phyloP scores from a whole-genome alignment of 2,329 filamentous ascomycete species.

The Fusarium poae region DNA sequence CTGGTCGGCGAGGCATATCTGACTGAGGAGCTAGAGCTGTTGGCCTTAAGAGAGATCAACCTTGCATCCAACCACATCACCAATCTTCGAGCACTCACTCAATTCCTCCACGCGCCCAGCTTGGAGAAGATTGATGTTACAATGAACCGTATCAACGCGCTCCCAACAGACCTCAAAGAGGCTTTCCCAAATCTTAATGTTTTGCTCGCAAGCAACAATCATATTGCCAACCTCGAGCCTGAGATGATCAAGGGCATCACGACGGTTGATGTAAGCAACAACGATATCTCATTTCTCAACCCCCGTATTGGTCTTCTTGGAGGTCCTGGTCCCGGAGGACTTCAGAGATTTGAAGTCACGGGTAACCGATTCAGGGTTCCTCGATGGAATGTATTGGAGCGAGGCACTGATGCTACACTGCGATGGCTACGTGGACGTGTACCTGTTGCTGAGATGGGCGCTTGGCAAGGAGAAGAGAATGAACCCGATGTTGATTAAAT shows the following conservation, averaged over 20 bases:
- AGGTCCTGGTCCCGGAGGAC: conserved; percentile 66
- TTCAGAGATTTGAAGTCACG: conserved; percentile 79
- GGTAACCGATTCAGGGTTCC: conserved; percentile 93
- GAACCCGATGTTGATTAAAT: conserved; percentile 49
- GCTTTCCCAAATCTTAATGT: conserved; percentile 78
- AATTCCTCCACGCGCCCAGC: conserved; percentile 77
- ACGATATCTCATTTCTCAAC: conserved; percentile 85
- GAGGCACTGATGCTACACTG: conserved; percentile 87
- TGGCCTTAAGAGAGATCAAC: conserved; percentile 81
- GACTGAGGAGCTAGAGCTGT: conserved; percentile 74
- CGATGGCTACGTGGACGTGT: conserved; percentile 84
- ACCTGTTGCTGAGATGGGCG: conserved; percentile 69
- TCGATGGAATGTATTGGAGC: conserved; percentile 83
- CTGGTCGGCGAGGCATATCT: conserved; percentile 75
- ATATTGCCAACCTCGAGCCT: conserved; percentile 78
- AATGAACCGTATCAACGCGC: conserved; percentile 79
- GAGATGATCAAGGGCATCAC: conserved; percentile 80
- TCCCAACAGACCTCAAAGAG: conserved; percentile 73
- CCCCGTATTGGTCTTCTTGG: conserved; percentile 83
- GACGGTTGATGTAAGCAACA: conserved; percentile 76
- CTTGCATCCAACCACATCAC: conserved; percentile 80
- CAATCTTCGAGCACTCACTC: conserved; percentile 74
- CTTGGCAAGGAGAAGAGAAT: conserved; percentile 65
- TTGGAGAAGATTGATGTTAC: conserved; percentile 85
- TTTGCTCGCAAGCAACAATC: conserved; percentile 83